Conservation (phyloP, 2,329 filamentous ascomycete species). For the Aspergillus ochraceus region DNA sequence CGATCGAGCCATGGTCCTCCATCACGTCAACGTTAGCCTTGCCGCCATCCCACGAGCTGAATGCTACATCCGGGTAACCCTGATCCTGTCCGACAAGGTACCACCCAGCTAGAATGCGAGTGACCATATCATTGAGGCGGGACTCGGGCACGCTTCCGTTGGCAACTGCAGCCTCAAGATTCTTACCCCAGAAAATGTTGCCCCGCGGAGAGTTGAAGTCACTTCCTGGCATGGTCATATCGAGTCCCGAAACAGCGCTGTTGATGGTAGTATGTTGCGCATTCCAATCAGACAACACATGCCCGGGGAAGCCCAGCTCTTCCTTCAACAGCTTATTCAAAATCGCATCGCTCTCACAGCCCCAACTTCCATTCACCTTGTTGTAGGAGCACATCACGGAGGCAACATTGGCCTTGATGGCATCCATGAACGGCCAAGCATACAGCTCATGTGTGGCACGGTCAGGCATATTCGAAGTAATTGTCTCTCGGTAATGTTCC, state of each 20-base stretch:
- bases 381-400: conserved; percentile 52
- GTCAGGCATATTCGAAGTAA: conserved; percentile 63
- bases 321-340: conserved; percentile 75
- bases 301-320: conserved; percentile 79
- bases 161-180: conserved; percentile 57
- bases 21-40: conserved; percentile 38
- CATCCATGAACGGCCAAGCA: conserved; percentile 75
- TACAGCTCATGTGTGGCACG: conserved; percentile 74
- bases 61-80: conserved; percentile 44
- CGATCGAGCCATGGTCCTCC: conserved; percentile 41
- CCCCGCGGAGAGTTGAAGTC: conserved; percentile 26
- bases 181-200: conserved; percentile 24
- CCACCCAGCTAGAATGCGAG: conserved; percentile 49
- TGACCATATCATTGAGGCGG: conserved; percentile 64
- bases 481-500: conserved; percentile 42
- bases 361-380: conserved; percentile 77
- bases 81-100: conserved; percentile 51
- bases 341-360: conserved; percentile 75
- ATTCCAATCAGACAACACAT: conserved; percentile 78
- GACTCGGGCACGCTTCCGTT: conserved; percentile 60
- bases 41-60: conserved; percentile 47
- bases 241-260: conserved; percentile 69
- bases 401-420: conserved; percentile 64
- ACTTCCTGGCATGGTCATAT: conserved; percentile 81
- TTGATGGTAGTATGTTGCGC: conserved; percentile 71